These are phyloP conservation scores for Beauveria scarabaeidicola DNA, from an alignment of 2,329 filamentous ascomycete genomes.

Conservation along the genomic window DNA sequence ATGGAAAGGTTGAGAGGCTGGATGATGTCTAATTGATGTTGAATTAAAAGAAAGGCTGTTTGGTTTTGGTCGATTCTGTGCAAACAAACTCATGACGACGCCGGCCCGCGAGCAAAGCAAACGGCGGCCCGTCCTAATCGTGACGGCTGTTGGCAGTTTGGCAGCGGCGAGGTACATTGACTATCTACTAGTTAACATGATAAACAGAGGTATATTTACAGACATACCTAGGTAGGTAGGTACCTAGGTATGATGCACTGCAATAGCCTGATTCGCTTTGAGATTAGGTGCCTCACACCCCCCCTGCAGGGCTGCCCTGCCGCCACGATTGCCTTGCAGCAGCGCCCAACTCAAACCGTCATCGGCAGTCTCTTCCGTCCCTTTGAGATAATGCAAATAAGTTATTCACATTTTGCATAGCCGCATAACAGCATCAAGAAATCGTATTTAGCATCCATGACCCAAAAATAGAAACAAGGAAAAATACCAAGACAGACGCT, in stretches of 20 bases:
- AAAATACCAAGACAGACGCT: not conserved
- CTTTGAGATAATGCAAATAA: not conserved
- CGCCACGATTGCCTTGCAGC: not conserved
- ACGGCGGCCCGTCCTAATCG: not conserved
- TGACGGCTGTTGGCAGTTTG: not conserved
- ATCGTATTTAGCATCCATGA: no score
- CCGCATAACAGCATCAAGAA: no score
- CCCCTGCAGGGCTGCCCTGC: not conserved
- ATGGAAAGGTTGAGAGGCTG: not conserved
- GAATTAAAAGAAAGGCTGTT: not conserved
- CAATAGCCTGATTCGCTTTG: no score
- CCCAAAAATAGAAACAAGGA: no score
- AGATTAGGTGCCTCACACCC: not conserved
- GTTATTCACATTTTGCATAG: no score
- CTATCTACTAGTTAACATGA: no score
- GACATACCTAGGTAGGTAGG: no score
- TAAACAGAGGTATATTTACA: no score
- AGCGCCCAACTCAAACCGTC: not conserved
- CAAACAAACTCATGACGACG: no score
- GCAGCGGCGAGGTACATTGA: not conserved
- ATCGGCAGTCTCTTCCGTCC: not conserved
- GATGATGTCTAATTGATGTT: no score
- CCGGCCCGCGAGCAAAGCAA: not conserved
- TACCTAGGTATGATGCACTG: no score
- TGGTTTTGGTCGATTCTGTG: not conserved